Evolutionary conservation across 2,329 filamentous ascomycete genomes (phyloP).

Genomic region (Alternaria triticina): DNA sequence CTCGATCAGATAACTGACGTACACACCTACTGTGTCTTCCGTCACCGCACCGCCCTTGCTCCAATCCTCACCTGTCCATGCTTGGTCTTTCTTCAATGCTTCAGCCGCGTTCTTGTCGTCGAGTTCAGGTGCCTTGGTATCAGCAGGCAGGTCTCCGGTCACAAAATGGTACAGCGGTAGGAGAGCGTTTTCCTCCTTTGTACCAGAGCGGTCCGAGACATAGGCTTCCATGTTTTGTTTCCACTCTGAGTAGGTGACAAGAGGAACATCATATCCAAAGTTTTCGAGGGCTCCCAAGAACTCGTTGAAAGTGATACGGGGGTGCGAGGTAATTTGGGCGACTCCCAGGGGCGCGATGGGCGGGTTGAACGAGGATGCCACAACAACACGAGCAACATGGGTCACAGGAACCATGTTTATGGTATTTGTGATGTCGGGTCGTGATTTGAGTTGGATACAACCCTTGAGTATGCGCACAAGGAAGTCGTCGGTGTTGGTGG

Average conservation of each 20-base stretch:
- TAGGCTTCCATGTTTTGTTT: slow-evolving; percentile 70
- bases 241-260: slow-evolving; percentile 74
- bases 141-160: slow-evolving; percentile 70
- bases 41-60: slow-evolving; percentile 64
- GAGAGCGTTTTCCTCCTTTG: slow-evolving; percentile 73
- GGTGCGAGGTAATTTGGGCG: slow-evolving; percentile 79
- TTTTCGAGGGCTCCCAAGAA: slow-evolving; percentile 73
- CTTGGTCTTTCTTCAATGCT: slow-evolving; percentile 68
- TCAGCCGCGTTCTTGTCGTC: slow-evolving; percentile 73
- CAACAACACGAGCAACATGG: slow-evolving; percentile 81
- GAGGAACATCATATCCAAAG: slow-evolving; percentile 75
- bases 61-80: slow-evolving; percentile 65
- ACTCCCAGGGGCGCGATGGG: slow-evolving; percentile 64
- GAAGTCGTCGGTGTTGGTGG: slow-evolving; percentile 86
- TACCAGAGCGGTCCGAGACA: slow-evolving; percentile 62
- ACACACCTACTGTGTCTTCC: slow-evolving; percentile 66
- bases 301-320: slow-evolving; percentile 77
- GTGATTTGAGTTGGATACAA: slow-evolving; percentile 76
- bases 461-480: slow-evolving; percentile 85
- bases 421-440: slow-evolving; percentile 82
- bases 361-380: slow-evolving; percentile 73
- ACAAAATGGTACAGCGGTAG: slow-evolving; percentile 75
- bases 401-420: slow-evolving; percentile 89
- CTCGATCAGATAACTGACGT: slow-evolving; percentile 67
- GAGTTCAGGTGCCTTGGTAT: slow-evolving; percentile 74